Evolutionary conservation across 2,329 filamentous ascomycete genomes (phyloP), one percentile per base, ranked within the genome.

Genomic region (Fusarium sp.): DNA sequence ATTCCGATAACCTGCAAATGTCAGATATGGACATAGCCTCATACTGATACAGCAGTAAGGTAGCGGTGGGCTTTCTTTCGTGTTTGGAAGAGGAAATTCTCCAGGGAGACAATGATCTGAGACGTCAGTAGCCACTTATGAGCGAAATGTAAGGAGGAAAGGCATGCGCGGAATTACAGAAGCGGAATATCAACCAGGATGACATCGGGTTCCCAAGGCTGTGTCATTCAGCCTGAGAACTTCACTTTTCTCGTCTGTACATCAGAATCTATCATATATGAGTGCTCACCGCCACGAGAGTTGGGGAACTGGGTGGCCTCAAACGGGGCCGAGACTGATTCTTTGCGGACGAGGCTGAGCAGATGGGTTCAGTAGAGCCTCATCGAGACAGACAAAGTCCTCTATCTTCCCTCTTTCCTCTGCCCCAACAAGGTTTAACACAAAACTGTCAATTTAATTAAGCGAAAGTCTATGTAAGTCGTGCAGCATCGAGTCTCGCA

Each of bases 281-380:
- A 49, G 13, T 16, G 5, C 43, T 61, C 61, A 66, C 63, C 63
- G 55, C 63, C 20, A 51, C 32, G 8, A 43, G 9, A 13, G 6
- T 63, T 40, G 14, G 20, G 18, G 37, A 20, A 30, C 21, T 40
- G 60, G 63, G 55, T 49, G 63, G 63, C 63, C 63, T 66, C 63
- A 66, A 45, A 34, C 18, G 27, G 30, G 37, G 18, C 47, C 30
- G 32, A 46, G 18, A 25, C 25, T 50, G 20, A 14, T 20, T 7
- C 6, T 21, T 18, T 34, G 20, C 3, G 9, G 30, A 40, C 61
- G 18, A 66, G 61, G 63, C 63, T 66, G 55, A 61, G 42, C 43
- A 6, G 11, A 2, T 16, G 16, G 14, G 12, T 25, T 32, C n/a
- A 7, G 8, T 32, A 66, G 63, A 66, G 63, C 61, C 34, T 66